Evolutionary conservation across 768 basidiomycete species (phyloP), one percentile per base, ranked within the genome.

Genomic region (Leccinum sublutescens): DNA sequence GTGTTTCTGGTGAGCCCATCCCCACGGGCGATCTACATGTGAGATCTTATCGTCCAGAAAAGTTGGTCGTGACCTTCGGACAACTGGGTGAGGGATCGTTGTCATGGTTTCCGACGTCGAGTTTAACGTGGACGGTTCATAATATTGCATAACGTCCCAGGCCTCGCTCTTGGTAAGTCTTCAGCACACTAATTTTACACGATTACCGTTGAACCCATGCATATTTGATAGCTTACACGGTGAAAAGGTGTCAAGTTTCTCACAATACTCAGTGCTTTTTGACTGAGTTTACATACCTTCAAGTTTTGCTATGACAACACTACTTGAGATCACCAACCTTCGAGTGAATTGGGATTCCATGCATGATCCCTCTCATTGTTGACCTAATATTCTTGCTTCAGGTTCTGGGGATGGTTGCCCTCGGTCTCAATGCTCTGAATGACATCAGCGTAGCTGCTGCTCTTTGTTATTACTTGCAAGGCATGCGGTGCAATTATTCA

Each of bases 401-500:
- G 84, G 31, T 75, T 1, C 55, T 85, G 17, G 86, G 80, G 1
- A 77, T 76, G 21, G 33, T 79, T 4, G 76, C 85, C 0, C 76
- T 88, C 2, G 77, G 73, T n/a, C 61, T 80, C 19, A 81, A 84
- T 2, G 77, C 81, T 40, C 33, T 76, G 6, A 80, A 82, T 6
- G 86, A 88, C 66, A 63, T 82, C 4, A 58, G 77, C 34, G 85
- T 81, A 33, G 82, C 86, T 4, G 68, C 65, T 0, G 74, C 84
- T 2, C 76, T 87, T 10, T 82, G 79, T 60, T 83, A 70, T 62
- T 86, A 82, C 71, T 73, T 88, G 62, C 79, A 81, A 56, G 76
- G 66, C 53, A 76, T 87, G 62, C 77, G 83, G 48, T 82, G 82
- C 1, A 82, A 79, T 17, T 78, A 80, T 59, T 64, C 71, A 55